Conservation (phyloP, 192 early-diverging fungal genomes). For the Cetraspora pellucida region DNA sequence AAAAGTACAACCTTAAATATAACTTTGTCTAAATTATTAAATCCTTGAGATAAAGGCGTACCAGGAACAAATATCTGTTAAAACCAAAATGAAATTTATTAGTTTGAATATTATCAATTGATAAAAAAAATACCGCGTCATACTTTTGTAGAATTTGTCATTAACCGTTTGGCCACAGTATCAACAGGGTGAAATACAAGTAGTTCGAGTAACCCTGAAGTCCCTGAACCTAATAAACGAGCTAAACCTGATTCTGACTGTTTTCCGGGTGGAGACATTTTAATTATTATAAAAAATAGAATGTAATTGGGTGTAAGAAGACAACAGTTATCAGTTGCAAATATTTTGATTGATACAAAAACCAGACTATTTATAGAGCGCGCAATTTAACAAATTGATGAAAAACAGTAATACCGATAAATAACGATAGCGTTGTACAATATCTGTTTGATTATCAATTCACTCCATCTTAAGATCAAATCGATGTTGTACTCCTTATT, state of each 20-base stretch:
- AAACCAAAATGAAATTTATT: not conserved
- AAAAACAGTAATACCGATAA: too few species aligned
- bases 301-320: not conserved
- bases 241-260: conserved; percentile 87
- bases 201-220: conserved; percentile 93
- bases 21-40: conserved; percentile 76
- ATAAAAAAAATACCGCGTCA: not conserved
- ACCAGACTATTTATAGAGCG: too few species aligned
- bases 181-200: conserved; percentile 98
- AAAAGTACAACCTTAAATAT: conserved; percentile 77
- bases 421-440: too few species aligned
- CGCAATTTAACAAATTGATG: too few species aligned
- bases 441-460: too few species aligned
- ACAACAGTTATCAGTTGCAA: too few species aligned
- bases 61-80: conserved; percentile 69
- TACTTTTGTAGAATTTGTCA: conserved; percentile 90
- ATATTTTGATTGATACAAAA: too few species aligned
- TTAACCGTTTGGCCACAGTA: conserved; percentile 97
- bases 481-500: too few species aligned
- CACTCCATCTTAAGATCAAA: too few species aligned
- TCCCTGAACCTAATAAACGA: conserved; percentile 86
- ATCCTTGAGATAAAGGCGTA: conserved; percentile 62
- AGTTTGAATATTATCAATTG: not conserved
- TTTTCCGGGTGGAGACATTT: conserved; percentile 58
- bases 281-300: not conserved